phyloP scores from a whole-genome alignment of 192 early-diverging fungal genomes.

The Entrophospora sp. region DNA sequence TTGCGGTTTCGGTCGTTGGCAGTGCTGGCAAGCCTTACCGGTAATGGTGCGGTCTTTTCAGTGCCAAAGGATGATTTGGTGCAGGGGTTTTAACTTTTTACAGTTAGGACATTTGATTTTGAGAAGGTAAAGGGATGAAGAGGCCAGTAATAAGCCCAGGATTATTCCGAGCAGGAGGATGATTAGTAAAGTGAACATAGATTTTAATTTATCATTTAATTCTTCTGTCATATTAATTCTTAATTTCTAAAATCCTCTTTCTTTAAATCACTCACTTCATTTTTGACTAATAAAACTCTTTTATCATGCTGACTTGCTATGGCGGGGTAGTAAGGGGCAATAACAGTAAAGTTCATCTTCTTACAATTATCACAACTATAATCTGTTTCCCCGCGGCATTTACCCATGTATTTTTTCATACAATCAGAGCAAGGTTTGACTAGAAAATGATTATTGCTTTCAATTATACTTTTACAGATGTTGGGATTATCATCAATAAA shows the following conservation, averaged over 20 bases:
- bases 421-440: too few species aligned
- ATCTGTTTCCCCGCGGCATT: too few species aligned
- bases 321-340: conserved; percentile 9
- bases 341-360: too few species aligned
- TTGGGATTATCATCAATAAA: conserved; percentile 3
- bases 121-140: background rate
- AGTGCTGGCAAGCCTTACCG: background rate
- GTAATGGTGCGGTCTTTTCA: background rate
- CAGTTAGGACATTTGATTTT: conserved; percentile 3
- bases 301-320: background rate
- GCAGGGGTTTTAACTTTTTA: background rate
- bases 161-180: background rate
- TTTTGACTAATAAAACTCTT: conserved; percentile 10
- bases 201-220: too few species aligned
- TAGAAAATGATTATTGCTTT: too few species aligned
- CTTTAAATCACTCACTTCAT: conserved; percentile 12
- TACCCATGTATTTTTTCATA: too few species aligned
- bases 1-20: background rate
- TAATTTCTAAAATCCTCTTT: conserved; percentile 18
- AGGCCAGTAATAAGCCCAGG: background rate
- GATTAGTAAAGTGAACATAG: background rate
- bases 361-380: too few species aligned
- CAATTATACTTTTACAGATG: background rate
- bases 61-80: background rate
- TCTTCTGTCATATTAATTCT: too few species aligned